These are phyloP conservation scores for Nicotiana paniculata DNA, from an alignment of 257 asterid species.

Conservation along the genomic window DNA sequence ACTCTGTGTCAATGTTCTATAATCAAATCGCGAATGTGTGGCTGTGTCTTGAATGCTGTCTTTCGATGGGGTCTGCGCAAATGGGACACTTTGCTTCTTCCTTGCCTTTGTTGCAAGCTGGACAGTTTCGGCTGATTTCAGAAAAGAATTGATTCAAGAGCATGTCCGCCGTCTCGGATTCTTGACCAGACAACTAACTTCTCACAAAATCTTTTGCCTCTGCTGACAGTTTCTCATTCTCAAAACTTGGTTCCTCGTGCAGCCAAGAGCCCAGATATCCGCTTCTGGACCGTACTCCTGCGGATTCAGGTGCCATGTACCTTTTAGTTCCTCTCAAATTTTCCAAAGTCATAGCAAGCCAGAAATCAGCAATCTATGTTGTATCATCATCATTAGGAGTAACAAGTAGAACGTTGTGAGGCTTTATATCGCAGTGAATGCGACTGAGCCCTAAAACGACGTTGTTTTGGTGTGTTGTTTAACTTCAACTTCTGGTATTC, in stretches of 20 bases:
- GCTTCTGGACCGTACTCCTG: neutral
- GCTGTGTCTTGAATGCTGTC: neutral
- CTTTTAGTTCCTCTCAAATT: neutral
- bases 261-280: conserved; percentile 15
- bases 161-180: neutral
- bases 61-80: neutral
- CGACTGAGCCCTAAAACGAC: no score
- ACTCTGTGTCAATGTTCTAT: neutral
- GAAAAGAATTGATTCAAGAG: conserved; percentile 1
- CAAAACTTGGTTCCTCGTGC: neutral
- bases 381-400: no score
- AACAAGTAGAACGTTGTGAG: no score
- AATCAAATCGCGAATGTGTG: neutral
- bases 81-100: neutral
- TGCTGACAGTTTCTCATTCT: neutral
- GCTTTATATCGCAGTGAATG: no score
- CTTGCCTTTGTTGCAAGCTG: neutral
- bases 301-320: conserved; percentile 13
- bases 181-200: conserved; percentile 1
- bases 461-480: no score
- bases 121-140: neutral
- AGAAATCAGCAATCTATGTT: no score
- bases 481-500: no score
- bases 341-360: no score
- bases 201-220: conserved; percentile 11